A percentile compares a stretch with the other conserved stretches of the same genome.
These are phyloP conservation scores for Pichia rugopelliculosa DNA, from an alignment of 805 yeast genomes.

Conservation along the genomic window DNA sequence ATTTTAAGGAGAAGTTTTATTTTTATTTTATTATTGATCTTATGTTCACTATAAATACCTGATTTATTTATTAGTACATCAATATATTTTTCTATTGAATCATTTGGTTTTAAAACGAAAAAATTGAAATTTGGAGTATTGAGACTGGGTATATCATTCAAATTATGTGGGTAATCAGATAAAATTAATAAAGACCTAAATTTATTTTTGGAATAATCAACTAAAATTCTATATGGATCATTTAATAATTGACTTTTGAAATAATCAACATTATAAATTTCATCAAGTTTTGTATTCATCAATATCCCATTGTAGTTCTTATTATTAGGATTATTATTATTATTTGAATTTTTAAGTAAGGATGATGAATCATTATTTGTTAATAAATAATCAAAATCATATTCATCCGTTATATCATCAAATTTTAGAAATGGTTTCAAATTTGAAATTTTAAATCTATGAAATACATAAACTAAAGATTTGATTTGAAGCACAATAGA, in stretches of 20 bases:
- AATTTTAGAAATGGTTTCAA: constrained; percentile 32
- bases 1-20: constrained; percentile 33
- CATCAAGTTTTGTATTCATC: constrained; percentile 41
- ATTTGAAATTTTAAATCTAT: constrained; percentile 9
- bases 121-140: constrained; percentile 28
- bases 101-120: constrained; percentile 32
- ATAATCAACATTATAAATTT: constrained; percentile 40
- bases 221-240: constrained; percentile 58
- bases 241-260: constrained; percentile 36
- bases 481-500: constrained; percentile 56
- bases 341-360: too few relatives aligned
- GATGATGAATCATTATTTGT: neutral
- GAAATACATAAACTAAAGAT: constrained; percentile 50
- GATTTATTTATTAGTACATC: constrained; percentile 36
- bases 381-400: constrained; percentile 7
- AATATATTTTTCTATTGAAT: constrained; percentile 39
- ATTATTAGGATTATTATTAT: neutral
- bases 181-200: constrained; percentile 55
- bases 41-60: constrained; percentile 52
- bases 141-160: constrained; percentile 24
- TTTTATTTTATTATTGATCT: constrained; percentile 32
- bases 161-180: constrained; percentile 39
- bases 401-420: constrained; percentile 15
- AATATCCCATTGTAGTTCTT: constrained; percentile 2
- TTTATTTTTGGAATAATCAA: constrained; percentile 61